A percentile compares a stretch with the other conserved stretches of the same genome.
Conservation (phyloP, 192 early-diverging fungal species). For the Coemansia sp. region DNA sequence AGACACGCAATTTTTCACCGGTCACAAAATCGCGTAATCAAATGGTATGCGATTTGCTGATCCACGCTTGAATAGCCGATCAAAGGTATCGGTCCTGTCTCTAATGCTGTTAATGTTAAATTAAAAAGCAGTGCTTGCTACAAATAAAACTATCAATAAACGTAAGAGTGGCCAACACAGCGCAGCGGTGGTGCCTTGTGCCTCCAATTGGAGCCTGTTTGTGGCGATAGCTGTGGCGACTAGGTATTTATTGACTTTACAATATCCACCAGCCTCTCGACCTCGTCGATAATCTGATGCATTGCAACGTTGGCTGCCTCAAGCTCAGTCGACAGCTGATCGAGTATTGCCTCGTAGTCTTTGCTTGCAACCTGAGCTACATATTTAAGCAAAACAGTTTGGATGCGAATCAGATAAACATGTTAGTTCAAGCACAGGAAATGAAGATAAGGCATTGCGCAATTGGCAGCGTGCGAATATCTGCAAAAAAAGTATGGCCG, state of each 20-base stretch:
- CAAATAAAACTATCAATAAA: no score
- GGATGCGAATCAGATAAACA: background rate
- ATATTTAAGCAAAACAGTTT: background rate
- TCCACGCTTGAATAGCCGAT: background rate
- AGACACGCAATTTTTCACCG: background rate
- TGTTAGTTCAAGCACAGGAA: background rate
- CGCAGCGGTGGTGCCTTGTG: no score
- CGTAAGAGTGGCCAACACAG: no score
- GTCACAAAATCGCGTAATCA: constrained; percentile 3
- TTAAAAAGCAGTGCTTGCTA: no score
- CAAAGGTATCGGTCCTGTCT: background rate
- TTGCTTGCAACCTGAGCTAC: constrained; percentile 23
- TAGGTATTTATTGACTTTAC: constrained; percentile 34
- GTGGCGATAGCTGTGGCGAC: background rate
- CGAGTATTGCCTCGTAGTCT: constrained; percentile 30
- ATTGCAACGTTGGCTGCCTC: constrained; percentile 36
- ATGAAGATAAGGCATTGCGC: background rate
- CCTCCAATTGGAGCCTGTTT: no score
- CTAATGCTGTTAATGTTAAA: background rate
- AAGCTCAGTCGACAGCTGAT: constrained; percentile 39
- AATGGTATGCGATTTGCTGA: background rate
- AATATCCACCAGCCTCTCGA: constrained; percentile 44
- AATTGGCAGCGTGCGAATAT: background rate
- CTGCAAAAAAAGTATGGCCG: background rate
- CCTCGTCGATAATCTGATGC: constrained; percentile 40